Evolutionary conservation across 345 rosid species (phyloP), one percentile per base, ranked within the genome.

Genomic region (Ceriops zippeliana): DNA sequence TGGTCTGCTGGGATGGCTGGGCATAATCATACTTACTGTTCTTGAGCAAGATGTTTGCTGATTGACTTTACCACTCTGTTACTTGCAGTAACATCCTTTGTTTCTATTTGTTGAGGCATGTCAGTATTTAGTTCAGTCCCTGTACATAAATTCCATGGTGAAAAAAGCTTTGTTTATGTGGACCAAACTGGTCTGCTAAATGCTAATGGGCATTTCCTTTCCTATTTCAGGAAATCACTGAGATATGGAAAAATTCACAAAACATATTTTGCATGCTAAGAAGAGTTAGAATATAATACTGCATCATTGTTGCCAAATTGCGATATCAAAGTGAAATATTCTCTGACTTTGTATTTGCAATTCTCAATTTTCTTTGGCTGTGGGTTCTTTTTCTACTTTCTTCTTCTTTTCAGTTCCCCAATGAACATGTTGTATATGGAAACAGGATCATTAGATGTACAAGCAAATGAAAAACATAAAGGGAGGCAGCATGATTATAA

Each of bases 381-480:
- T 37, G 20, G 28, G 17, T 30, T 24, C 37, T 32, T 7, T 35
- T 68, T 53, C 27, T 19, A 16, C 63, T 22, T 5, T 24, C 37
- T 32, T 7, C 49, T 59, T 15, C 28, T 10, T 15, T 2, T 66
- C 30, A 42, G 47, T 31, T 47, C 28, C 31, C 61, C 51, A 11
- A 65, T 58, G 66, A 27, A 27, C 24, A 3, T 65, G 22, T 46
- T 52, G 0, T 32, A 38, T 62, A 17, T 57, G 67, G 71, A 76
- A 78, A 61, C 85, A 89, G 98, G 91, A 70, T 77, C 91, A 51
- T 63, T 85, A 70, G 96, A 93, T 79, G 88, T 88, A 51, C 79
- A 60, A 64, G 75, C 85, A 59, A 76, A 72, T 68, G 80, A 82
- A 69, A 86, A 86, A 73, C 66, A 73, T 75, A 81, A 74, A 53